Evolutionary conservation across 1,139 yeast genomes (phyloP).

Genomic region (Candida freyschussii): DNA sequence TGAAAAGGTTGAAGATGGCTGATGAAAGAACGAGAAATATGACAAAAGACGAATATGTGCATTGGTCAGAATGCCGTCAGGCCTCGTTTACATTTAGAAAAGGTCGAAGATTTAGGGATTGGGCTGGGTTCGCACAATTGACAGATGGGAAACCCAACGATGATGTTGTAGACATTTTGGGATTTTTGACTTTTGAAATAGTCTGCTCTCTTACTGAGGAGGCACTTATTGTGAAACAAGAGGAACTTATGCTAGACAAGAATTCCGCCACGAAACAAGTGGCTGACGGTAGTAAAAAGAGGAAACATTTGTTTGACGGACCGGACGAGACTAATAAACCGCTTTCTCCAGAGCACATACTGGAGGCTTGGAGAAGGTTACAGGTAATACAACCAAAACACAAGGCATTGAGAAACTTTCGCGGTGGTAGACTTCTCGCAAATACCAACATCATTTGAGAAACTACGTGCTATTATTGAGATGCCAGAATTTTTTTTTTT

Average conservation of each 20-base stretch:
- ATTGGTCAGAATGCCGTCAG: constrained; percentile 98
- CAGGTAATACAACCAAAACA: constrained; percentile 61
- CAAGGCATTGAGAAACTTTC: constrained; percentile 65
- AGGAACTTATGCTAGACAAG: constrained; percentile 45
- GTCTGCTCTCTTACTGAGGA: constrained; percentile 93
- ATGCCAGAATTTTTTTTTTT: too few relatives aligned
- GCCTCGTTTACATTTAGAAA: constrained; percentile 95
- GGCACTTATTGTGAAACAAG: constrained; percentile 74
- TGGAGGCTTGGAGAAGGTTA: constrained; percentile 86
- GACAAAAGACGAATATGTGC: constrained; percentile 97
- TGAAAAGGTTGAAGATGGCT: constrained; percentile 84
- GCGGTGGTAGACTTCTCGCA: constrained; percentile 57
- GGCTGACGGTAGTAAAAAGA: constrained; percentile 28
- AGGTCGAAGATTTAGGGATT: constrained; percentile 87
- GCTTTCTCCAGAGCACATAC: constrained; percentile 74
- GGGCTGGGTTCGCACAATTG: constrained; percentile 85
- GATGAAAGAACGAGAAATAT: constrained; percentile 89
- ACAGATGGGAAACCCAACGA: constrained; percentile 93
- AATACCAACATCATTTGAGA: constrained; percentile 30
- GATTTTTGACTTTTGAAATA: constrained; percentile 92
- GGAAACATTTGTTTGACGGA: constrained; percentile 75
- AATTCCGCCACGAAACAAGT: constrained; percentile 25
- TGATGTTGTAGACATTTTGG: constrained; percentile 93
- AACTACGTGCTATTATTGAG: too few relatives aligned
- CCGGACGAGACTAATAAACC: constrained; percentile 89